A percentile compares a stretch with the other conserved stretches of the same genome.
These are phyloP conservation scores for Papiliotrema terrestris DNA, from an alignment of 1,284 basidiomycete genomes.

Conservation along the genomic window DNA sequence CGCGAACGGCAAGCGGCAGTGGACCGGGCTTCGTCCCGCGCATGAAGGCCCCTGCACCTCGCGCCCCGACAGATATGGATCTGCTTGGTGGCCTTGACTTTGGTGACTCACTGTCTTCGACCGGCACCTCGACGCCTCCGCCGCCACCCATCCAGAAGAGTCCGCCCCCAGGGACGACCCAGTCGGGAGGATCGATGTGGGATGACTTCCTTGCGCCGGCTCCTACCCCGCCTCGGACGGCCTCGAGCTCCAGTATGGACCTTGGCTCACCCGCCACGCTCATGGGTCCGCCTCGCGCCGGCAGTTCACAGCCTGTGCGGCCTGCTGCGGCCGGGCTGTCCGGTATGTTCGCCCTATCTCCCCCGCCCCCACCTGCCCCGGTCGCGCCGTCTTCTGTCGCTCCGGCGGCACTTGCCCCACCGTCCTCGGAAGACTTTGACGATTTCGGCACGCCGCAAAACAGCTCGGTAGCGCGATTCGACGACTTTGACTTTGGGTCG, in stretches of 20 bases:
- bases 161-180: neutral
- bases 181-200: constrained; percentile 6
- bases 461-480: constrained; percentile 1
- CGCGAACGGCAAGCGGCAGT: neutral
- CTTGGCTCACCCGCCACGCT: neutral
- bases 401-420: neutral
- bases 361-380: neutral
- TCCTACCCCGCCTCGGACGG: neutral
- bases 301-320: neutral
- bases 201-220: constrained; percentile 12
- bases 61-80: constrained; percentile 25
- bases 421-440: constrained; percentile 10
- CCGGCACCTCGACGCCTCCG: neutral
- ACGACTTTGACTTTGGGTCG: neutral
- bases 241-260: neutral
- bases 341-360: neutral
- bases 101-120: constrained; percentile 5
- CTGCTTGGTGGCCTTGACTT: constrained; percentile 38
- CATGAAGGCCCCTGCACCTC: constrained; percentile 14
- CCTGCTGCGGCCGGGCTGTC: neutral
- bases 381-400: neutral
- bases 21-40: constrained; percentile 18
- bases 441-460: constrained; percentile 11
- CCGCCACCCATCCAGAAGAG: neutral
- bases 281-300: neutral